Evolutionary conservation across 768 basidiomycete genomes (phyloP), one percentile per base, ranked within the genome.

Genomic region (Leccinum uliginosum): DNA sequence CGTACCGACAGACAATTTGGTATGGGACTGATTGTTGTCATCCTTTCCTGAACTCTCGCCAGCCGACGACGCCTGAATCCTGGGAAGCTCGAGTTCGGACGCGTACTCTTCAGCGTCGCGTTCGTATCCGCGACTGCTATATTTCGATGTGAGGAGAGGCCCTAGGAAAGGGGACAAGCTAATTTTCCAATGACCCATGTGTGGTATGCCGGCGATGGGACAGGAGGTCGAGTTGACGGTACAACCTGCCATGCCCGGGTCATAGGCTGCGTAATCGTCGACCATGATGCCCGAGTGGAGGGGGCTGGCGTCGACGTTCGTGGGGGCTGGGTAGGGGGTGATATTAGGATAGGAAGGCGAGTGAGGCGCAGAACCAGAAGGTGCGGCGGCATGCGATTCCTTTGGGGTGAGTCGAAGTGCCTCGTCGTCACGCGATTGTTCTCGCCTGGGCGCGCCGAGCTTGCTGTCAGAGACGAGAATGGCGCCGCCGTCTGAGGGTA

Each of bases 231-330:
- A 45, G 5, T 38, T 54, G 29, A 7, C 12, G 23, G 57, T 27
- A 43, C 66, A 62, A 10, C 65, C 65, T 12, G 65, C 65, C 65
- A 66, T 66, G 19, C 65, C 66, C 8, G 66, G 59, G 23, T 66
- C 65, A 32, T 66, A 59, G 1, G 43, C 60, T 6, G 53, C 65
- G 24, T 66, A 67, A 17, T 23, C 2, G 27, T 66, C 65, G 50
- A 49, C 54, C 34, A 38, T 10, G 50, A 38, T 10, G 50, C 34
- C n/a, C n/a, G 10, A 4, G 43, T 46, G 24, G 19, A 7, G 8
- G 8, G 12, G 8, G 19, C 51, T 23, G 46, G 24, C 15, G 6
- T 48, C 27, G n/a, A 19, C 6, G 5, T 10, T 14, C 4, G 32
- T 8, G 9, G 50, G 19, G 6, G 27, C 23, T 27, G 46, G 46